Conservation (phyloP, 176 grass and related monocot genomes). For the Eleusine coracana region DNA sequence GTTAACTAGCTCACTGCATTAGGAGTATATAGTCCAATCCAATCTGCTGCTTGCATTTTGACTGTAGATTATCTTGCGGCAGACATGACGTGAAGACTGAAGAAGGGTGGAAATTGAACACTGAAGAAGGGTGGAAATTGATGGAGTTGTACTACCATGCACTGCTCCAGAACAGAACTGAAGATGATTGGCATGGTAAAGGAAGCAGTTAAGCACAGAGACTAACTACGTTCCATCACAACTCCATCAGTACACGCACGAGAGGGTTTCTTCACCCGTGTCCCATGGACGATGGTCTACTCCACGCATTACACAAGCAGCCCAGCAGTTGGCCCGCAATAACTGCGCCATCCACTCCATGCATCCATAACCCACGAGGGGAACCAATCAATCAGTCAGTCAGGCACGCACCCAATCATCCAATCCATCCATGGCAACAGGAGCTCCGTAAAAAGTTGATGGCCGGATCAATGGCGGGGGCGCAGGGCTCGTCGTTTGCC, state of each 20-base stretch:
- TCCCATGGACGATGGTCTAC: neutral
- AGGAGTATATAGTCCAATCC: neutral
- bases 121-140: neutral
- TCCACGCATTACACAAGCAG: neutral
- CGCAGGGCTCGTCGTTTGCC: neutral
- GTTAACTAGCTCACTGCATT: neutral
- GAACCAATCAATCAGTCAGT: neutral
- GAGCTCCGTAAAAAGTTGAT: slow-evolving; percentile 39
- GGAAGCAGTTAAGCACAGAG: neutral
- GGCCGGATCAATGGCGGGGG: slow-evolving; percentile 21
- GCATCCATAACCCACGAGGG: neutral
- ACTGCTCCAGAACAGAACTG: neutral
- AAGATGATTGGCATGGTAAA: slow-evolving; percentile 23
- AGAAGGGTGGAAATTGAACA: neutral
- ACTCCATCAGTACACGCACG: neutral
- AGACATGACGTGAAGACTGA: neutral
- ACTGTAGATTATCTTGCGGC: slow-evolving; percentile 1
- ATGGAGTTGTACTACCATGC: neutral
- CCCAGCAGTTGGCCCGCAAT: slow-evolving; percentile 43
- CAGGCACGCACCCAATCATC: slow-evolving; percentile 26
- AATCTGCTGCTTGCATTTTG: slow-evolving; percentile 15
- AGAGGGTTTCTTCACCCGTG: slow-evolving; percentile 8
- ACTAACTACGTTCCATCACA: neutral
- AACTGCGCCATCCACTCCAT: slow-evolving; percentile 31
- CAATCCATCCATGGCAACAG: slow-evolving; percentile 8